These are phyloP conservation scores for Botrytis aclada DNA, from an alignment of 2,329 filamentous ascomycete genomes.

Conservation along the genomic window DNA sequence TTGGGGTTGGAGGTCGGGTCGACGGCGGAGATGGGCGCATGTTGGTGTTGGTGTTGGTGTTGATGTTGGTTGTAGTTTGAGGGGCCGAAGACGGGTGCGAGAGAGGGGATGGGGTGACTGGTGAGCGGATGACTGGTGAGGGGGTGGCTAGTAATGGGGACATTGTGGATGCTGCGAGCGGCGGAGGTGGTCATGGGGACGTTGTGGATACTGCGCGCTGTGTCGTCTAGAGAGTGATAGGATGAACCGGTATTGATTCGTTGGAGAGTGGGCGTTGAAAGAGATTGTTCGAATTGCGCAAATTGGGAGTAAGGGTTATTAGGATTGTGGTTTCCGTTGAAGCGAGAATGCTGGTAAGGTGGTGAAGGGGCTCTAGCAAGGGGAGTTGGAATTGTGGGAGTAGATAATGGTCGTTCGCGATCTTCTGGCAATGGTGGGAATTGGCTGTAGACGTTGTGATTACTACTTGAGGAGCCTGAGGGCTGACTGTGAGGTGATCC, in stretches of 20 bases:
- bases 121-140: neutral
- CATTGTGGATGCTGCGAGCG: conserved; percentile 5
- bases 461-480: neutral
- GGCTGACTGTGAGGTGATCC: conserved; percentile 5
- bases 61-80: neutral
- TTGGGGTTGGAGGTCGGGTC: conserved; percentile 11
- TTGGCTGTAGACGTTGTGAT: neutral
- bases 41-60: neutral
- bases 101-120: neutral
- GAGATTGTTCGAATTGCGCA: conserved; percentile 17
- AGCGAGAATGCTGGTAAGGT: neutral
- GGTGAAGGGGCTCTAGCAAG: neutral
- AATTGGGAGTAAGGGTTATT: conserved; percentile 19
- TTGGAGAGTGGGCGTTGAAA: conserved; percentile 14
- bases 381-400: conserved; percentile 1
- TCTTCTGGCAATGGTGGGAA: conserved; percentile 6
- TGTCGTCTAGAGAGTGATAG: conserved; percentile 4
- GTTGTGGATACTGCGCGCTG: neutral
- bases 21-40: conserved; percentile 7
- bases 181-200: neutral
- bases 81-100: neutral
- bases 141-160: neutral
- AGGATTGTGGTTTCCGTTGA: neutral
- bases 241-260: conserved; percentile 11
- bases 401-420: conserved; percentile 16